Evolutionary conservation across 139 green algal species (phyloP).

Genomic region (Chlamydomonas eustigma): DNA sequence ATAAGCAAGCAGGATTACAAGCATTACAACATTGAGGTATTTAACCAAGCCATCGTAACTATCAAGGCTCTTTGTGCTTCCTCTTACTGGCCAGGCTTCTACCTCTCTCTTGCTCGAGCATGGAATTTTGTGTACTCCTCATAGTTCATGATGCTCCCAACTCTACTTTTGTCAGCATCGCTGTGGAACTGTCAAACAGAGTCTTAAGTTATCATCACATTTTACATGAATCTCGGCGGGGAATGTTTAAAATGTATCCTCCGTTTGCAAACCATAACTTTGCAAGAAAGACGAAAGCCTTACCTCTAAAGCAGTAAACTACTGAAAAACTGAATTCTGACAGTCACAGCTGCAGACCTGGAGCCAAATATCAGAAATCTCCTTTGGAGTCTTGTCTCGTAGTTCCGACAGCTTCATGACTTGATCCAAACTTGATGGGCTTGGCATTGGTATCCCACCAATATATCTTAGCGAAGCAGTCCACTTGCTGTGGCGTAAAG

Average conservation of each 20-base stretch:
- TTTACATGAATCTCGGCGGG: no score
- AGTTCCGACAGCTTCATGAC: conserved; percentile 27
- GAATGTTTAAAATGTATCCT: no score
- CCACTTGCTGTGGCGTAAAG: no score
- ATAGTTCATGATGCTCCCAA: conserved; percentile 15
- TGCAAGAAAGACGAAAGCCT: no score
- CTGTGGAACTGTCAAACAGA: conserved; percentile 34
- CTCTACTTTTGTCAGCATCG: not conserved
- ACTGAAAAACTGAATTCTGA: not conserved
- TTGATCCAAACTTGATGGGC: conserved; percentile 15
- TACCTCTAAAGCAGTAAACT: no score
- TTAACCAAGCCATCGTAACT: no score
- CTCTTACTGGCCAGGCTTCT: not conserved
- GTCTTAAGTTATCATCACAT: no score
- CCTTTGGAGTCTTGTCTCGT: conserved; percentile 9
- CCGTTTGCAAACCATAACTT: no score
- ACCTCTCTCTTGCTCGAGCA: conserved; percentile 26
- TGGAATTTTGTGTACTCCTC: conserved; percentile 19
- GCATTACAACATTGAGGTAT: no score
- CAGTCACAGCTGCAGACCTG: not conserved
- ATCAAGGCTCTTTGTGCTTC: not conserved
- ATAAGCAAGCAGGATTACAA: no score
- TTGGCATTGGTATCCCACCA: conserved; percentile 3
- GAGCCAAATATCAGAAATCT: conserved; percentile 31
- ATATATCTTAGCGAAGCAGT: no score